Base-by-base conservation (phyloP, 306 rosid species). In the Acmispon strigosus region DNA sequence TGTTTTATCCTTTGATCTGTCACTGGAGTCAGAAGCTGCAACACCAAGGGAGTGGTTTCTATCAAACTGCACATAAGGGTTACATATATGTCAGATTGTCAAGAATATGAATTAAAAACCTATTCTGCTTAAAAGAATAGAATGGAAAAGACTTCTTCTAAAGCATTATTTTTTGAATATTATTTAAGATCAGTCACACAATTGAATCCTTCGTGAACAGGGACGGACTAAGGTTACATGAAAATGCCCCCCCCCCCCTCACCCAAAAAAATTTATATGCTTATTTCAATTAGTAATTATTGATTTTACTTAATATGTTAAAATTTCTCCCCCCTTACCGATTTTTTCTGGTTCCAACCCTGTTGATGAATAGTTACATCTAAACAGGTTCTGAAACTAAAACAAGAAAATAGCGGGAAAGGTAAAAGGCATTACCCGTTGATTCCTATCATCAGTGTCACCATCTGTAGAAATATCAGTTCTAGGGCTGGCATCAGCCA, bases 401-500 rank as follows among this genome's bases (percentile, higher is more conserved):
- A 65, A 34, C 14, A 32, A 20, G 45, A 42, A 69, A 36, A 29
- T 50, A 66, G 27, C 18, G 65, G 39, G 17, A 57, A 53, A 64
- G 70, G 86, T 65, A 39, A 70, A 69, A 60, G 22, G 74, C 32
- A 14, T 75, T 76, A 89, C 97, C 96, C 70, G 69, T 76, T 76
- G 88, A 80, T 87, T 84, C 86, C 83, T 92, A n/a, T 92, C 96
- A 69, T 92, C 97, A 32, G 96, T 89, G 64, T 92, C 97, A 54
- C 17, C 96, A 74, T 92, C 97, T 47, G 97, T 89, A 52, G 97
- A 89, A 32, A 92, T 92, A 86, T 92, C 97, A 76, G 97, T 92
- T 83, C 93, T 81, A 7, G 97, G 96, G 87, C 97, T 92, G 76
- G 68, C 92, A 77, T 86, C 96, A 73, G 97, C 89, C 97, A 92